A percentile compares a stretch with the other conserved stretches of the same genome.
These are phyloP conservation scores for Solanum dulcamara DNA, from an alignment of 257 asterid genomes.

Conservation along the genomic window DNA sequence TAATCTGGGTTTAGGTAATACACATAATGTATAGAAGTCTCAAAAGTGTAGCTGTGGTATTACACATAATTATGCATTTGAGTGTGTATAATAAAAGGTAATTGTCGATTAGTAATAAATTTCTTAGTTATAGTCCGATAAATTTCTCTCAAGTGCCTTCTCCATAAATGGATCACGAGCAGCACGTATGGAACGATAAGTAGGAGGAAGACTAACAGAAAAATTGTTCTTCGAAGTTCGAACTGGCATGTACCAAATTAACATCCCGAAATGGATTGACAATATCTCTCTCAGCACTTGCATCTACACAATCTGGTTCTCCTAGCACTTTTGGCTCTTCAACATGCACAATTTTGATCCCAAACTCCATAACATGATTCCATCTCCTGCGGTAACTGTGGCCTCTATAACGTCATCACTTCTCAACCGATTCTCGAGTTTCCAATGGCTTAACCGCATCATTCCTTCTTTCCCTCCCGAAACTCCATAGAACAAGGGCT, in stretches of 20 bases:
- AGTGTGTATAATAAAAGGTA: neutral
- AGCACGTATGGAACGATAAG: neutral
- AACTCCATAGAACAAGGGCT: constrained; percentile 5
- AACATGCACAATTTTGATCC: neutral
- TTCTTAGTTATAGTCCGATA: neutral
- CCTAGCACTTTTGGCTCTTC: neutral
- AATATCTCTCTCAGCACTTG: neutral
- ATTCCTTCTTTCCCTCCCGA: constrained; percentile 3
- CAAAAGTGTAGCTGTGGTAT: neutral
- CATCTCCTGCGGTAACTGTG: neutral
- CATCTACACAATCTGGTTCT: neutral
- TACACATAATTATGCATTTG: neutral
- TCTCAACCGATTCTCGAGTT: neutral
- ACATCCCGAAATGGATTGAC: neutral
- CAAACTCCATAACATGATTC: neutral
- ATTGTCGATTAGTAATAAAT: neutral
- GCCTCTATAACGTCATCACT: neutral
- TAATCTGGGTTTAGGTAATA: neutral
- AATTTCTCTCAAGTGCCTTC: neutral
- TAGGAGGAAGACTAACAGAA: constrained; percentile 2
- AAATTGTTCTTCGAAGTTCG: neutral
- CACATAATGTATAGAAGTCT: neutral
- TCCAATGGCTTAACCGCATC: constrained; percentile 15
- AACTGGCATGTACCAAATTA: neutral
- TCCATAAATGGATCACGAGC: neutral